A percentile compares a stretch with the other conserved stretches of the same genome.
These are phyloP conservation scores for Cytospora piceae DNA, from an alignment of 2,329 filamentous ascomycete species.

Conservation along the genomic window DNA sequence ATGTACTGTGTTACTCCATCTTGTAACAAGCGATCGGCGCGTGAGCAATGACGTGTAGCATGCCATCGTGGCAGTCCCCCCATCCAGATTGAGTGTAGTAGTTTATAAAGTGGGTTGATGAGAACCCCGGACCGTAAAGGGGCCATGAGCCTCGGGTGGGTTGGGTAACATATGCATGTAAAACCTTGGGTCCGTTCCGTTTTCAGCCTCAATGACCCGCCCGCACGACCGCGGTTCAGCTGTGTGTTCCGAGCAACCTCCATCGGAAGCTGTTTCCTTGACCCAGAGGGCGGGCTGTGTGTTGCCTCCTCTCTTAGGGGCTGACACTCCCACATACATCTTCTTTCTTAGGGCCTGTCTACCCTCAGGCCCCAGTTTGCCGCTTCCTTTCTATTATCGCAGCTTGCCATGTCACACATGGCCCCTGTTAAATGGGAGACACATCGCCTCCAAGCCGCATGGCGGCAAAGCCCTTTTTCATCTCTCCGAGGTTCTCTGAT, in stretches of 20 bases:
- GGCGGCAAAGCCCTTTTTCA: constrained; percentile 73
- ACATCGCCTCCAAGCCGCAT: constrained; percentile 51
- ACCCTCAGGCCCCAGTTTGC: neutral
- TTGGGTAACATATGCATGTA: constrained; percentile 13
- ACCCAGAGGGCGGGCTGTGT: neutral
- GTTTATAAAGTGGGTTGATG: constrained; percentile 16
- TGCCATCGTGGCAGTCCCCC: constrained; percentile 7
- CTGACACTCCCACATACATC: neutral
- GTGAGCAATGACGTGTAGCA: constrained; percentile 15
- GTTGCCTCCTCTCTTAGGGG: neutral
- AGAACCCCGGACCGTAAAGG: neutral
- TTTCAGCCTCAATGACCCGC: constrained; percentile 13
- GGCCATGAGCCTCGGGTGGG: constrained; percentile 13
- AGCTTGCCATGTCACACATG: neutral
- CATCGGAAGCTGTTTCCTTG: neutral
- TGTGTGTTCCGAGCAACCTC: neutral
- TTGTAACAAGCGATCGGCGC: neutral
- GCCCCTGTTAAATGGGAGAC: neutral
- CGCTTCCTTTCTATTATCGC: neutral
- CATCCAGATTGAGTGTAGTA: neutral
- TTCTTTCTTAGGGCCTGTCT: neutral
- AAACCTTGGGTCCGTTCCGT: neutral
- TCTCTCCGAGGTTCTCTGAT: constrained; percentile 70
- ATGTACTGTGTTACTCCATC: neutral
- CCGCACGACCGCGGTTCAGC: neutral